Base-by-base conservation (phyloP, 441 rosid genomes). In the Jatropha podagrica region DNA sequence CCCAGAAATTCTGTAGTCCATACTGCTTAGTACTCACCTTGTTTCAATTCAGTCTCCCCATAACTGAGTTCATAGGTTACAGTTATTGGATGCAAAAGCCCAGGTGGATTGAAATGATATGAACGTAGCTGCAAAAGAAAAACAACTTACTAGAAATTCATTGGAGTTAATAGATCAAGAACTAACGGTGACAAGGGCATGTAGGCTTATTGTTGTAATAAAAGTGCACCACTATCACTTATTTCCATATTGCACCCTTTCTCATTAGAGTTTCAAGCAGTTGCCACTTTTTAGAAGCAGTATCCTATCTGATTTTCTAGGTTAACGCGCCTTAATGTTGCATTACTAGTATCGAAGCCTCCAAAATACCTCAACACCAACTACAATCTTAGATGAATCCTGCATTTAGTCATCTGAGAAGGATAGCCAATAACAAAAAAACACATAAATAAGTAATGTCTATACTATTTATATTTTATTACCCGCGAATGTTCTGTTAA, bases 1-100 rank as follows among this genome's bases (percentile, higher is more conserved):
- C 17, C 17, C 65, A 81, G 56, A 71, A 76, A 76, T 41, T 48
- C 66, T 11, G 41, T 9, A 51, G 67, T 68, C 69, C 17, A 8
- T 18, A 46, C 56, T 11, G 20, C 26, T 48, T 63, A 77, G 26
- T 2, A 46, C 61, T 69, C 83, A 88, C 99, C 97, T 93, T 92
- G 99, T 82, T 90, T 92, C 87, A 88, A 76, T 85, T 92, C 96
- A 40, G 92, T 85, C 91, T 95, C 97, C 69, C 97, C 98, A 76
- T 91, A 92, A 81, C 85, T 85, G 79, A 92, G 97, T 84, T 95
- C 94, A 80, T 95, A 95, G 75, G 89, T 85, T 20, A 85, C 86
- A 58, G 93, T 95, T 73, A 95, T 46, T 72, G 97, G 99, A 82
- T 90, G 97, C 82, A 86, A 79, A 42, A 91, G 52, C 42, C 93